Evolutionary conservation across 805 yeast species (phyloP).

Genomic region (Osmozyma mogii): DNA sequence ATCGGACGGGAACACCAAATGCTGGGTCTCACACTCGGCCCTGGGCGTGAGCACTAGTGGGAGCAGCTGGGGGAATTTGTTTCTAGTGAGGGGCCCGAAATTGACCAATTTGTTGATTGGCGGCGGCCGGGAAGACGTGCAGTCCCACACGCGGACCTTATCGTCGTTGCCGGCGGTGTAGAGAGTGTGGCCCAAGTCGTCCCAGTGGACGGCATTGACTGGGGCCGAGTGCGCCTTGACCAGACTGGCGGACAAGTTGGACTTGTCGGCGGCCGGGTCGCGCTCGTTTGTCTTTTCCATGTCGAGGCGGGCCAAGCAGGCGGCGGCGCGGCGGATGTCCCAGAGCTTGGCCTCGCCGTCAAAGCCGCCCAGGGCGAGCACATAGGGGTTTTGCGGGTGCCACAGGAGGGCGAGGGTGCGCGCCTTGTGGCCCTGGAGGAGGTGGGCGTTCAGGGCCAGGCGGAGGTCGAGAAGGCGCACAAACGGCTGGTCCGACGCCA

Average conservation of each 20-base stretch:
- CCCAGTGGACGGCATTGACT: conserved; percentile 77
- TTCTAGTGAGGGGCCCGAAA: conserved; percentile 72
- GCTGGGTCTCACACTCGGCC: conserved; percentile 47
- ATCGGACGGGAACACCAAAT: conserved; percentile 66
- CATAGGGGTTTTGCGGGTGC: conserved; percentile 57
- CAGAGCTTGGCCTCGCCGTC: conserved; percentile 78
- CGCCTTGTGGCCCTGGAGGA: conserved; percentile 54
- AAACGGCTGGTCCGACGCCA: conserved; percentile 63
- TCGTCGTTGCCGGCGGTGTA: conserved; percentile 76
- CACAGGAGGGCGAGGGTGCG: conserved; percentile 56
- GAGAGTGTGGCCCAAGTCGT: conserved; percentile 52
- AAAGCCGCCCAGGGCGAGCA: conserved; percentile 72
- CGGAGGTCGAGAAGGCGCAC: conserved; percentile 65
- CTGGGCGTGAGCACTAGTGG: conserved; percentile 47
- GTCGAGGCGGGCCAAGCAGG: conserved; percentile 60
- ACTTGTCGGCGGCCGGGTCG: conserved; percentile 8
- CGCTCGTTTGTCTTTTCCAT: conserved; percentile 35
- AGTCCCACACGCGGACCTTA: conserved; percentile 71
- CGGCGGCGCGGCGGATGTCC: conserved; percentile 70
- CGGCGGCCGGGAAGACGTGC: conserved; percentile 30
- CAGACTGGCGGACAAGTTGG: conserved; percentile 23
- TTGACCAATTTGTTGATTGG: conserved; percentile 56
- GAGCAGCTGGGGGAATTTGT: conserved; percentile 42
- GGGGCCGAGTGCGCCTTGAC: conserved; percentile 68
- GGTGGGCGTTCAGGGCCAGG: conserved; percentile 68